Percentiles rank a stretch among this genome's conserved stretches.
Conservation (phyloP, 192 early-diverging fungal genomes). For the Backusella liffmaniae region DNA sequence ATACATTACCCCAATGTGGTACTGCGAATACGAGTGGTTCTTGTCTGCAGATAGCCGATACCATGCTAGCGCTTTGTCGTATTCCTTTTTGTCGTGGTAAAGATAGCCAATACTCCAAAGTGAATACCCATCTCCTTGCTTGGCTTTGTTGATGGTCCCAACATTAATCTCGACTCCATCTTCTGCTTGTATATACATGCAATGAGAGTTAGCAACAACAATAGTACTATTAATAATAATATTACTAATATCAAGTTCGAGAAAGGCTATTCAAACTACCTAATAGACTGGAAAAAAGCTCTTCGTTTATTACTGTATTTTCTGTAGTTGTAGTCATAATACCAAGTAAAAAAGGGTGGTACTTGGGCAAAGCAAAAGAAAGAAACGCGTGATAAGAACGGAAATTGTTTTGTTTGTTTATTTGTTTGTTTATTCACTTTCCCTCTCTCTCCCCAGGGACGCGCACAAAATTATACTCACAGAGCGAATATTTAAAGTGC, state of each 20-base stretch:
- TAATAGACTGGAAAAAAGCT: background rate
- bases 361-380: background rate
- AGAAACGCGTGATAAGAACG: background rate
- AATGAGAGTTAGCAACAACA: background rate
- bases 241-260: background rate
- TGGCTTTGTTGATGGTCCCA: background rate
- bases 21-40: background rate
- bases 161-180: background rate
- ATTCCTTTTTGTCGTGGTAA: background rate
- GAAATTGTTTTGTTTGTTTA: background rate
- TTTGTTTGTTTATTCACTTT: background rate
- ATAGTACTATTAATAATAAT: no score
- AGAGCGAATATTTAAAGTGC: no score
- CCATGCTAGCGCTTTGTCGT: background rate
- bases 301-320: background rate
- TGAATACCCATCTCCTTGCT: background rate
- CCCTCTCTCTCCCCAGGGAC: background rate
- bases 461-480: no score
- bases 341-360: background rate
- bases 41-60: background rate
- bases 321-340: background rate
- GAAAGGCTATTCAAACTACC: background rate
- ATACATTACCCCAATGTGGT: background rate
- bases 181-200: background rate
- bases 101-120: background rate